Evolutionary conservation across 2,329 filamentous ascomycete genomes (phyloP), one percentile per base, ranked within the genome.

Genomic region (Volutella citrinella): DNA sequence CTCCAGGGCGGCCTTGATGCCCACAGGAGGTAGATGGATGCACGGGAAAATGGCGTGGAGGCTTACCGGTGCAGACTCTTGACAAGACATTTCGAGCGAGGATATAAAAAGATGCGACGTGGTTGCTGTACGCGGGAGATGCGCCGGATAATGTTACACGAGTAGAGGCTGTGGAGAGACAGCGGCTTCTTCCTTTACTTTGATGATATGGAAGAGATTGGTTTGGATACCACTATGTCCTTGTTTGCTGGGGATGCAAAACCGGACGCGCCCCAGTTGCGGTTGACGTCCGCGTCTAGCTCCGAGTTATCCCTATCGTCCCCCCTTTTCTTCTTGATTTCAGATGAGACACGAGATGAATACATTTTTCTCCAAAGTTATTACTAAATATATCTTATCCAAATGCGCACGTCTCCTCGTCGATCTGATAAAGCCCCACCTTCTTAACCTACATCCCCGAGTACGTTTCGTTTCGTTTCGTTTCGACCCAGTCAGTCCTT

Each of bases 1-100:
- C 65, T 82, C 24, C 74, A 74, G 19, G 72, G 70, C 18, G 75
- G 59, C 5, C 48, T 63, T 27, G 60, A 63, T 32, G 55, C 53
- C 8, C 45, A 48, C 19, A 49, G 47, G 40, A 55, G 49, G 35
- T 53, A 46, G 36, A 30, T 18, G 22, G 5, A 11, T n/a, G n/a
- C 18, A 14, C 7, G 19, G 17, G 19, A 30, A 5, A 23, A 19
- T 23, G 16, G 18, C 27, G 24, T 22, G 15, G 23, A 11, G 29
- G 16, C 27, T 13, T 28, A 32, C n/a, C n/a, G n/a, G n/a, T n/a
- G n/a, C n/a, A n/a, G n/a, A n/a, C n/a, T n/a, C n/a, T n/a, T n/a
- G n/a, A n/a, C n/a, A n/a, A n/a, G n/a, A n/a, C n/a, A n/a, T n/a
- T n/a, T n/a, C n/a, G n/a, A n/a, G n/a, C n/a, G n/a, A n/a, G n/a